Evolutionary conservation across 176 grass and related monocot genomes (phyloP).

Genomic region (Eleusine coracana): DNA sequence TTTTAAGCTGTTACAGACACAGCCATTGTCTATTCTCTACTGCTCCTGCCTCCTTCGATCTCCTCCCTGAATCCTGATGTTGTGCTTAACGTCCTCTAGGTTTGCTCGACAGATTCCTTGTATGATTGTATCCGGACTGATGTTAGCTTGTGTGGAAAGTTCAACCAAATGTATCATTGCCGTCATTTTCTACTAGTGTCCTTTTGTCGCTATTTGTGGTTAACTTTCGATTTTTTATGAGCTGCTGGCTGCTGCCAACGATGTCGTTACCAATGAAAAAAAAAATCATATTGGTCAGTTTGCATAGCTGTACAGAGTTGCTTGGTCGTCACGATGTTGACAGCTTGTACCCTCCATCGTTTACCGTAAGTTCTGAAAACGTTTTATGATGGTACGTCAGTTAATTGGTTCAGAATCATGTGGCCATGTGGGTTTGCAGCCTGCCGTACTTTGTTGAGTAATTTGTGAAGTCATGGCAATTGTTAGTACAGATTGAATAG

Average conservation of each 20-base stretch:
- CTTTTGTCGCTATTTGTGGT: not conserved
- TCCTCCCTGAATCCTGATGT: not conserved
- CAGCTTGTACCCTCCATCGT: not conserved
- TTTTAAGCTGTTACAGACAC: constrained; percentile 50
- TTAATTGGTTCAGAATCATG: not conserved
- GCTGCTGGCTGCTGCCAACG: not conserved
- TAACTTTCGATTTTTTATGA: constrained; percentile 21
- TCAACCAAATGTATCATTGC: constrained; percentile 17
- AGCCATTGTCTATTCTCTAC: constrained; percentile 38
- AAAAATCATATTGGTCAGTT: not conserved
- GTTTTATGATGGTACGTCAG: not conserved
- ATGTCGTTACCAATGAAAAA: not conserved
- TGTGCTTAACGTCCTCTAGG: constrained; percentile 27
- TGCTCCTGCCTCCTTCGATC: constrained; percentile 13
- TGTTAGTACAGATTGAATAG: not conserved
- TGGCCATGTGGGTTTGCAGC: not conserved
- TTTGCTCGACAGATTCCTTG: constrained; percentile 31
- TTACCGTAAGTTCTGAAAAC: constrained; percentile 1
- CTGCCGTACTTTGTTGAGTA: not conserved
- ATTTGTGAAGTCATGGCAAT: not conserved
- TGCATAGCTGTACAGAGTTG: constrained; percentile 16
- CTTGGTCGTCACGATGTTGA: not conserved
- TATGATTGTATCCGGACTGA: not conserved
- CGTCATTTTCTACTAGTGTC: constrained; percentile 20
- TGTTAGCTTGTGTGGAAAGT: constrained; percentile 35